Conservation (phyloP, 495 filamentous ascomycete species). For the Trichoderma asperelloides region DNA sequence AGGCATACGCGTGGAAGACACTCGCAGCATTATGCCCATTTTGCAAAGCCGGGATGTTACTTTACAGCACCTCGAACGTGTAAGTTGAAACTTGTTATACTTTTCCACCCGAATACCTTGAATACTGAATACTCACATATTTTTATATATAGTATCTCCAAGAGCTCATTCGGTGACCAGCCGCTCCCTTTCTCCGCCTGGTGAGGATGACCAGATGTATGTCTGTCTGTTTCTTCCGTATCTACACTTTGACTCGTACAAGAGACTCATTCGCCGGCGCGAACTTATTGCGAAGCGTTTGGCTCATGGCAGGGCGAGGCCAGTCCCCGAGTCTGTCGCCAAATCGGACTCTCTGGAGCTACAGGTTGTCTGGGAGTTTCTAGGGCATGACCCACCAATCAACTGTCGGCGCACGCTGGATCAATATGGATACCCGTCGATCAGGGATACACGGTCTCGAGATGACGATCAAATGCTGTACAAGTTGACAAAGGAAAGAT, state of each 20-base stretch:
- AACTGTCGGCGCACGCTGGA: conserved; percentile 58
- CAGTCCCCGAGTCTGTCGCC: conserved; percentile 45
- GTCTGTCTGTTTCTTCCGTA: conserved; percentile 42
- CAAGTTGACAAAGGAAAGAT: conserved; percentile 49
- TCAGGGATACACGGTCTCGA: conserved; percentile 50
- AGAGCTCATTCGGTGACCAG: conserved; percentile 20
- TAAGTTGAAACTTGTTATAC: neutral
- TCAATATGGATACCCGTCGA: conserved; percentile 56
- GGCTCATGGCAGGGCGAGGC: conserved; percentile 47
- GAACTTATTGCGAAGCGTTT: conserved; percentile 47
- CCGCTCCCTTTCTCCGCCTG: conserved; percentile 5
- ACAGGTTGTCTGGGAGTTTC: conserved; percentile 55
- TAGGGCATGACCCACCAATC: conserved; percentile 54
- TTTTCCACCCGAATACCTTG: conserved; percentile 14
- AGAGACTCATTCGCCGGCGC: conserved; percentile 49
- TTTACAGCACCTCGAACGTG: conserved; percentile 9
- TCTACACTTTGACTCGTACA: conserved; percentile 61
- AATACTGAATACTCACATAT: neutral
- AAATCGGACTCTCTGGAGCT: conserved; percentile 46
- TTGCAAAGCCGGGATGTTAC: conserved; percentile 33
- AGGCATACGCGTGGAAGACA: conserved; percentile 38
- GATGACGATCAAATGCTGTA: conserved; percentile 67
- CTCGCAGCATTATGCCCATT: conserved; percentile 37
- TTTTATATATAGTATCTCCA: conserved; percentile 16
- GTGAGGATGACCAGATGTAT: conserved; percentile 13